Conservation (phyloP, 2,329 filamentous ascomycete genomes). For the Verticillium zaregamsianum region DNA sequence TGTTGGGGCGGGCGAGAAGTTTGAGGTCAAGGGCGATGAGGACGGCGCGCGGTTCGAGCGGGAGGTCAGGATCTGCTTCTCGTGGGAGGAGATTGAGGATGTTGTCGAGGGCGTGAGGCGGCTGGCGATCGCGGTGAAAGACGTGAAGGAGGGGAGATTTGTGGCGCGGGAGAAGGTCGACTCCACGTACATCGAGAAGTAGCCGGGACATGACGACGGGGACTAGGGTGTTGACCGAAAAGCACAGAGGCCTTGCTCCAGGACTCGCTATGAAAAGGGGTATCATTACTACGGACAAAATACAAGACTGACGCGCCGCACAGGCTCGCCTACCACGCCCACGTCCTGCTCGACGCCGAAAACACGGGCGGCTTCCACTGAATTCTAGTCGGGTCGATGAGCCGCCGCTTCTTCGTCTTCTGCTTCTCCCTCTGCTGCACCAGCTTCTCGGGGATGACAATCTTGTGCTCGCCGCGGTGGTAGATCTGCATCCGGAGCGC, state of each 20-base stretch:
- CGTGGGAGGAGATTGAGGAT: constrained; percentile 64
- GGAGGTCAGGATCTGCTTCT: constrained; percentile 64
- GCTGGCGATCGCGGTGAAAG: constrained; percentile 44
- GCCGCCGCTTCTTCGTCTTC: constrained; percentile 70
- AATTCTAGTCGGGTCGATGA: constrained; percentile 73
- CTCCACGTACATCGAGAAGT: neutral
- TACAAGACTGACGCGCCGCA: neutral
- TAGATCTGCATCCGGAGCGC: constrained; percentile 94
- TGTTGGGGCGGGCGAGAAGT: constrained; percentile 65
- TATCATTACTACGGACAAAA: constrained; percentile 1
- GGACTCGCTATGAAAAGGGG: neutral
- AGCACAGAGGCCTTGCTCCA: too few relatives aligned
- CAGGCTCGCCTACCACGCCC: constrained; percentile 74
- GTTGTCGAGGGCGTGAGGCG: constrained; percentile 65
- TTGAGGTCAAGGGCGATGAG: constrained; percentile 60
- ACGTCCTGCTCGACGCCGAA: constrained; percentile 81
- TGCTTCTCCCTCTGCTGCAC: constrained; percentile 76
- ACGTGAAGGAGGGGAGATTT: constrained; percentile 21
- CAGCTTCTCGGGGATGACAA: constrained; percentile 83
- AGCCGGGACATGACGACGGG: neutral
- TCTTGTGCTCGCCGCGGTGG: constrained; percentile 93
- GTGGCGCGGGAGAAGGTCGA: neutral
- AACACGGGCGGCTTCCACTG: constrained; percentile 98
- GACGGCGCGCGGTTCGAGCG: constrained; percentile 50
- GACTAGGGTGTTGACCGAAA: too few relatives aligned